Evolutionary conservation across 1,284 basidiomycete species (phyloP), one percentile per base, ranked within the genome.

Genomic region (Neolentinus lepideus): DNA sequence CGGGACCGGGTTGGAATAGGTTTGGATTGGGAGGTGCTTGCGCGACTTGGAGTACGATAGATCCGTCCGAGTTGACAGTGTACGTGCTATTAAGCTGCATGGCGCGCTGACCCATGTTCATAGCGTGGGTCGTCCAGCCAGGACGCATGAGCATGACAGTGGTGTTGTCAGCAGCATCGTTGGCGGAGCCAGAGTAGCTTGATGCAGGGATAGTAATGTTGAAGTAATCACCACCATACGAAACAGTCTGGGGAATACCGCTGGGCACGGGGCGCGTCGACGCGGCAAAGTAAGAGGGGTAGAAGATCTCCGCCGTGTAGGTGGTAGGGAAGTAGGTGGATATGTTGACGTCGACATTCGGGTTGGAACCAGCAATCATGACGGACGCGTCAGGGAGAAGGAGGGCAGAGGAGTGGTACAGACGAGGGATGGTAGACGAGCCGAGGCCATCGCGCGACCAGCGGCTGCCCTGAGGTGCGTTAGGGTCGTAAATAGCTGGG

Each of bases 51-150:
- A 83, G 72, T 3, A 67, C 27, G 52, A 54, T 45, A n/a, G 52
- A 54, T 2, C 91, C 91, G 65, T 95, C 83, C 31, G 69, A 73
- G 65, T 89, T 83, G 60, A 92, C 90, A 1, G 87, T 90, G 72
- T 85, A 97, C 1, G 90, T 85, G 74, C 81, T 83, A 70, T 92
- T 88, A 56, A 94, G 74, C 66, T 89, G 83, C 57, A 91, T 63
- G 59, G 75, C 77, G n/a, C 90, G 80, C 68, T 92, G 90, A 22
- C 90, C 90, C 89, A 93, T 94, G 76, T 95, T 95, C 84, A 98
- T 91, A 25, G 86, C 94, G 70, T 98, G 95, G 0, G 94, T 98
- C 0, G 92, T 92, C 76, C 94, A 98, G 6, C 95, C 95, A 27
- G 86, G 81, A 57, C 96, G 89, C 59, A 92, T 77, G 61, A 98